Percentiles rank a stretch among this genome's conserved stretches.
phyloP scores from a whole-genome alignment of 345 rosid species.

The thale cress (Arabidopsis thaliana) region TAIR10.1 NC_003076.8:25605501-25606000 shows the following conservation, averaged over 20 bases:
- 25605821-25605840: conserved; percentile 87
- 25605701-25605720: conserved; percentile 93
- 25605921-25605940: conserved; percentile 31
- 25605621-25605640: conserved; percentile 31
- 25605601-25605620: conserved; percentile 11
- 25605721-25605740: conserved; percentile 98
- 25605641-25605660: conserved; percentile 48
- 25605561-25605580: conserved; percentile 10
- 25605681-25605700: conserved; percentile 98
- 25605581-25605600: conserved; percentile 16
- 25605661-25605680: conserved; percentile 99
- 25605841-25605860: conserved; percentile 97
- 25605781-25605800: conserved; percentile 5
- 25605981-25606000: conserved; percentile 43
- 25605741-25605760: conserved; percentile 19
- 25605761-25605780: conserved; percentile 6
- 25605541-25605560: conserved; percentile 1
- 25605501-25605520: conserved; percentile 6
- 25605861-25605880: conserved; percentile 91
- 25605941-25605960: conserved; percentile 24
- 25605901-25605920: conserved; percentile 96
- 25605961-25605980: conserved; percentile 16
- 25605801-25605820: conserved; percentile 28
- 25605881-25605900: conserved; percentile 91
- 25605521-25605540: conserved; percentile 9